Base-by-base conservation (phyloP, 306 rosid species). In the Rosa persica region DNA sequence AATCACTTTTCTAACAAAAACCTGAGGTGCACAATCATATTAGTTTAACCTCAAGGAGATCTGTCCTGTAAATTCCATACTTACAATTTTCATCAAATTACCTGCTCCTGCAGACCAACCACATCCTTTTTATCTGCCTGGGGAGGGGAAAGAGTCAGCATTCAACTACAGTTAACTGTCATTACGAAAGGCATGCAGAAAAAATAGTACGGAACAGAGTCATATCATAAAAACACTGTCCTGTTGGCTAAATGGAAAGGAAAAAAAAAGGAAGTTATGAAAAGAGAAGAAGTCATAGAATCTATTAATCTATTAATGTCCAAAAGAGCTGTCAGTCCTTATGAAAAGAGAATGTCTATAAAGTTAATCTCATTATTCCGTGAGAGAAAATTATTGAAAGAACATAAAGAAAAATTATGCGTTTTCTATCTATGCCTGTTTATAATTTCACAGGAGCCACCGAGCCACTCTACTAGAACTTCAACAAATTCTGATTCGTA, bases 61-160 rank as follows among this genome's bases (percentile, higher is more conserved):
- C 74, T 22, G 12, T 58, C 10, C 46, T 30, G 11, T 20, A 70
- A 69, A 66, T 67, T 77, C 72, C 66, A 73, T 39, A 66, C 22
- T 64, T 46, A 52, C 8, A 46, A 48, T 11, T 43, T 57, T 8
- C 69, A 40, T 46, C 22, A 47, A 78, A 60, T 78, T 85, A 85
- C 91, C 84, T 88, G 89, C 66, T 88, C 91, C 77, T 85, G 91
- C 82, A 88, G 54, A 70, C 96, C 92, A 67, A 92, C 82, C 8
- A 87, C 79, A 30, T 92, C 98, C 83, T 74, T 94, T 71, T 94
- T 94, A 67, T 94, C 98, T 36, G 94, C 96, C 97, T 94, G 94
- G 80, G 51, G 73, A 80, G 58, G 51, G 76, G 62, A 79, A 77
- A 70, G 62, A 42, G 75, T 82, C 72, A 84, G 83, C 38, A 66